Base-by-base conservation (phyloP, 2,329 filamentous ascomycete genomes). In the Scolecobasidium constrictum region DNA sequence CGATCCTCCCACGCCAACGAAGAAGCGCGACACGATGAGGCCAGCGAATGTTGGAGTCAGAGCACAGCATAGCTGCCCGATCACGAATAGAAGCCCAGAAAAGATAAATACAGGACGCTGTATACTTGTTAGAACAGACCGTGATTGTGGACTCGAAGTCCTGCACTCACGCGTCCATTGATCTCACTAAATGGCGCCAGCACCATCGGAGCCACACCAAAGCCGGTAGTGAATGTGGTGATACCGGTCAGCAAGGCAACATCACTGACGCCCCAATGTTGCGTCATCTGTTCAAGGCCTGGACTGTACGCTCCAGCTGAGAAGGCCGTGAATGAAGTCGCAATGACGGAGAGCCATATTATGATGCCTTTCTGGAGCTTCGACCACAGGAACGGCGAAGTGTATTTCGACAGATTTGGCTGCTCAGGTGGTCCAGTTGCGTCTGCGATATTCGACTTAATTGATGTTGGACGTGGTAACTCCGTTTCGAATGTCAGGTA, bases 181-280 rank as follows among this genome's bases (percentile, higher is more conserved):
- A 93, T 81, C 62, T 95, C 88, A 1, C 81, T 86, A 50, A 94
- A 81, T 0, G 88, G 88, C 0, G 88, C 88, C 0, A 94, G 72
- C 1, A 86, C 70, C 87, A 95, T 94, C 0, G 88, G 88, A 0
- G 85, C 83, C 18, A 87, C 60, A 0, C 74, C 86, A 51, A 94
- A 94, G 3, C 88, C 87, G 23, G 72, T 54, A 36, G 85, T 92
- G 60, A 92, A 95, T 1, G 77, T 75, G 0, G 87, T 93, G 47
- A 94, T 84, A 23, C 86, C 86, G 2, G 78, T 67, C 4, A 83
- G 66, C n/a, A 79, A 73, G 2, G 78, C 78, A n/a, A 82, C 69
- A 7, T 68, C 65, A 31, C 77, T 80, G 1, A 85, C 68, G 3
- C 72, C 59, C 63, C 84, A 85, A 53, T 83, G 74, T 2, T 64